Conservation (phyloP, 2,329 filamentous ascomycete species). For the Fusarium longipes region DNA sequence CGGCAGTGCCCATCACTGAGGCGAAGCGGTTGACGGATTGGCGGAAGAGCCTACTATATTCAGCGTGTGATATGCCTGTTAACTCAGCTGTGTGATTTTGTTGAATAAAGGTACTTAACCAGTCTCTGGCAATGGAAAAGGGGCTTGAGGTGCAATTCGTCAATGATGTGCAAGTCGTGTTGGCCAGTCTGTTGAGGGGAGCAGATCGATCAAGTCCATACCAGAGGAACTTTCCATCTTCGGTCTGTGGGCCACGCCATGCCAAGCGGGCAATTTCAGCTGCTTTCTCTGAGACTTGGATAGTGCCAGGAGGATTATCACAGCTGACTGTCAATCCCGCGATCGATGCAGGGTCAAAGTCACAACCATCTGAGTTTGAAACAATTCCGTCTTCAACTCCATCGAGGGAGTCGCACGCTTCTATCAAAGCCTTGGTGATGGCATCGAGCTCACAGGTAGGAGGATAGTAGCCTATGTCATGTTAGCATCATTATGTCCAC, state of each 20-base stretch:
- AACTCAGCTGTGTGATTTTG: neutral
- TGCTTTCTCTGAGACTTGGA: slow-evolving; percentile 13
- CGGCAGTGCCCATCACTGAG: slow-evolving; percentile 28
- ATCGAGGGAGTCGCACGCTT: slow-evolving; percentile 45
- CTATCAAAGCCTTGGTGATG: slow-evolving; percentile 51
- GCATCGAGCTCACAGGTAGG: slow-evolving; percentile 48
- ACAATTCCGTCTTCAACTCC: slow-evolving; percentile 44
- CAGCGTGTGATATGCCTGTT: neutral
- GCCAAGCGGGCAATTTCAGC: slow-evolving; percentile 7
- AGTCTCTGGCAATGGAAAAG: slow-evolving; percentile 10
- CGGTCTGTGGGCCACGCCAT: slow-evolving; percentile 20
- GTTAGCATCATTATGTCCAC: accelerated
- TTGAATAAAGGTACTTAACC: slow-evolving; percentile 15
- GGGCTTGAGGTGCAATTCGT: slow-evolving; percentile 10
- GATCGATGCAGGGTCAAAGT: slow-evolving; percentile 37
- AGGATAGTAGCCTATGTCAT: slow-evolving; percentile 45
- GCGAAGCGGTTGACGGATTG: slow-evolving; percentile 28
- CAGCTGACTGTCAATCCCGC: slow-evolving; percentile 34
- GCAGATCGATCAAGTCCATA: slow-evolving; percentile 20
- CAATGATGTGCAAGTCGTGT: slow-evolving; percentile 5
- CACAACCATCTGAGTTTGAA: slow-evolving; percentile 24
- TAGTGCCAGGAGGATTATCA: neutral
- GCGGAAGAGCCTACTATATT: slow-evolving; percentile 19
- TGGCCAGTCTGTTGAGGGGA: slow-evolving; percentile 1
- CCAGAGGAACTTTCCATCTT: slow-evolving; percentile 27